Conservation (phyloP, 169 alveolate genomes). For the Ichthyophthirius multifiliis region DNA sequence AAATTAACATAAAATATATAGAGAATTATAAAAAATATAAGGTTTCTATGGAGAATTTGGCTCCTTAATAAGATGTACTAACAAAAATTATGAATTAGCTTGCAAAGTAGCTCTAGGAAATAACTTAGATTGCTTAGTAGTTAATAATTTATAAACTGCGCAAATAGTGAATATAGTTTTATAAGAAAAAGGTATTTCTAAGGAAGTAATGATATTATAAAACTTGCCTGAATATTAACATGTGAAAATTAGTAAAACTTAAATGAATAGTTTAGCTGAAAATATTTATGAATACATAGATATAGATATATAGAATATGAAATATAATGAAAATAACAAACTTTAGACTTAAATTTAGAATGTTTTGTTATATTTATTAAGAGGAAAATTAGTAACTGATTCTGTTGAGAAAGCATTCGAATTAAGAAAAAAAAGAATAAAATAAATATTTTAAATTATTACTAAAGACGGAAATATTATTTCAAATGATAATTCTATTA, state of each 20-base stretch:
- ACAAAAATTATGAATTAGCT: background rate
- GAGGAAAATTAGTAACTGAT: background rate
- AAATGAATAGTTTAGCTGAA: background rate
- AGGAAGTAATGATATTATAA: background rate
- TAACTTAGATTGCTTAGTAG: background rate
- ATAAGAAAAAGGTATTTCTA: background rate
- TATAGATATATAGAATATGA: background rate
- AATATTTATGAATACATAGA: background rate
- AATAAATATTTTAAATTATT: background rate
- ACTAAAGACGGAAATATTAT: background rate
- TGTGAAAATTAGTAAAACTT: background rate
- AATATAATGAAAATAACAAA: background rate
- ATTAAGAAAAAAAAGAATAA: background rate
- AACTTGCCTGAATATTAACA: background rate
- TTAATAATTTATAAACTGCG: background rate
- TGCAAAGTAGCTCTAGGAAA: background rate
- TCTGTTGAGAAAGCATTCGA: background rate
- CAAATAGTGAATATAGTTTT: background rate
- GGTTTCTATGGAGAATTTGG: background rate
- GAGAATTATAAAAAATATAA: background rate
- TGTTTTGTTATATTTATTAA: background rate
- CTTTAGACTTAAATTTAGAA: background rate
- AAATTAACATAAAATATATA: background rate
- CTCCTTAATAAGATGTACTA: background rate
- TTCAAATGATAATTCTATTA: background rate